phyloP scores from a whole-genome alignment of 768 basidiomycete genomes.

The Suillus brevipes region DNA sequence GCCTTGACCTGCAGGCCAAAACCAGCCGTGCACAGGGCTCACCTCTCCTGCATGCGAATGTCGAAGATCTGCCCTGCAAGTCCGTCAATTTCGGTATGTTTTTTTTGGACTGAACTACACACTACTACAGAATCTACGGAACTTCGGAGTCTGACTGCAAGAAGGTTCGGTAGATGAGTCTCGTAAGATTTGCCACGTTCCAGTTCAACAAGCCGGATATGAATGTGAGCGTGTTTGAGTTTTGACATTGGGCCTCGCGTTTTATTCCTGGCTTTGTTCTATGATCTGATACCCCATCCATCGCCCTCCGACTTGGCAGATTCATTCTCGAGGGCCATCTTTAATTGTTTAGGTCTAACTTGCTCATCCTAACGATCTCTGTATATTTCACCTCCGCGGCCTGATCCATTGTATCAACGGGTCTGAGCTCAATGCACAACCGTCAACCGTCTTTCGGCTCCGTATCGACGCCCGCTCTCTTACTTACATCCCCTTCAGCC shows the following conservation, averaged over 20 bases:
- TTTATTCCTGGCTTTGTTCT: constrained; percentile 30
- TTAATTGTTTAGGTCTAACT: not conserved
- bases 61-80: constrained; percentile 1
- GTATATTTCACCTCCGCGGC: not conserved
- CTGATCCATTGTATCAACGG: not conserved
- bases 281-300: constrained; percentile 33
- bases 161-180: constrained; percentile 15
- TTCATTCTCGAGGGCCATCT: constrained; percentile 5
- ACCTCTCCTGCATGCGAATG: constrained; percentile 5
- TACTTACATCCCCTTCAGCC: constrained; percentile 18
- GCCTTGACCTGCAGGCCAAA: not conserved
- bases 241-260: constrained; percentile 19
- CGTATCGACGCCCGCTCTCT: constrained; percentile 17
- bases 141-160: constrained; percentile 1
- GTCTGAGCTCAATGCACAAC: not conserved
- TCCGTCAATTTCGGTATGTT: constrained; percentile 5
- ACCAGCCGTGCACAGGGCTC: not conserved
- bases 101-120: not conserved
- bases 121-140: not conserved
- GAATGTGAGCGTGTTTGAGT: constrained; percentile 27
- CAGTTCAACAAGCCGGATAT: constrained; percentile 15
- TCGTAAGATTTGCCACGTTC: constrained; percentile 34
- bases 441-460: constrained; percentile 16
- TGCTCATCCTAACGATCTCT: constrained; percentile 1
- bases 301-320: constrained; percentile 17